Percentiles rank a stretch among this genome's conserved stretches.
Evolutionary conservation across 108 stramenopile genomes (phyloP).

Genomic region (Cyclotella kingstonii): DNA sequence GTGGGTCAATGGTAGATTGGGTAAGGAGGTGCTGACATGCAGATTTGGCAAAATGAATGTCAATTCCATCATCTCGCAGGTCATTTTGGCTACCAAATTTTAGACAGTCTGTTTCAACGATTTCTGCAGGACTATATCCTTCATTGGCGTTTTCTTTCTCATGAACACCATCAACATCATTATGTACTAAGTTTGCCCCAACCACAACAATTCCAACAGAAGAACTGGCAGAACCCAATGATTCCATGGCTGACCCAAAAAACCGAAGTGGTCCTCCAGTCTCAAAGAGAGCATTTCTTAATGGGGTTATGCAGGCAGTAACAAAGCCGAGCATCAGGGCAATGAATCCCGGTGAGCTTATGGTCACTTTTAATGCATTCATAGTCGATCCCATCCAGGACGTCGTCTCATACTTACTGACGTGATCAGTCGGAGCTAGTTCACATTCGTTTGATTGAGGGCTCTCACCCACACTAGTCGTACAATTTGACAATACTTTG

Average conservation of each 20-base stretch:
- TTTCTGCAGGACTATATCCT: constrained; percentile 4
- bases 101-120: not conserved
- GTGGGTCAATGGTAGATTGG: no score
- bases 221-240: constrained; percentile 50
- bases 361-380: constrained; percentile 50
- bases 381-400: constrained; percentile 9
- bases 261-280: constrained; percentile 59
- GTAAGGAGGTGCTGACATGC: no score
- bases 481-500: no score
- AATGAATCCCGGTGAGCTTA: constrained; percentile 58
- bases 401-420: no score
- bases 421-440: no score
- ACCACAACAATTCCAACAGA: constrained; percentile 62
- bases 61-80: no score
- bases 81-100: no score
- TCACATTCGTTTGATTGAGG: no score
- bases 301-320: constrained; percentile 68
- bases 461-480: no score
- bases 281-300: constrained; percentile 61
- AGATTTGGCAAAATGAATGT: no score
- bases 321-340: constrained; percentile 64
- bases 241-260: constrained; percentile 65
- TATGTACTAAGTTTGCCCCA: constrained; percentile 59
- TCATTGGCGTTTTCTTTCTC: constrained; percentile 10
- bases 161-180: constrained; percentile 3